Evolutionary conservation across 192 early-diverging fungal genomes (phyloP).

Genomic region (Coemansia sp.): DNA sequence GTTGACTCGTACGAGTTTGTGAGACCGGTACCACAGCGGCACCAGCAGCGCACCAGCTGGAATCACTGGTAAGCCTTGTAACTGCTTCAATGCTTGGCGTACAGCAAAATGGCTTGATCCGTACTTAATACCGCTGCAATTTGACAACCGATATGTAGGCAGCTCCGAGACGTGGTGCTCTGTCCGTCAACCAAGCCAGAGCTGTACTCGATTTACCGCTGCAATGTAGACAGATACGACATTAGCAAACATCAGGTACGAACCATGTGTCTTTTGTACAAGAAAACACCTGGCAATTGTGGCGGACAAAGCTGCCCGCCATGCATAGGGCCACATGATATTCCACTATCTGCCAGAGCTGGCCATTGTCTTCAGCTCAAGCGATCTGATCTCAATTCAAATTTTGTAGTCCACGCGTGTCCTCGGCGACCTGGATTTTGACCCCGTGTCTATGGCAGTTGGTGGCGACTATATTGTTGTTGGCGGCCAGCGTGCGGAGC

Average conservation of each 20-base stretch:
- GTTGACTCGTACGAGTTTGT: slow-evolving; percentile 64
- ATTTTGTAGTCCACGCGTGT: slow-evolving; percentile 56
- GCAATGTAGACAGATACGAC: slow-evolving; percentile 58
- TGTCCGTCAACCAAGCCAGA: slow-evolving; percentile 72
- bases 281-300: neutral
- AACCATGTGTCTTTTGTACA: neutral
- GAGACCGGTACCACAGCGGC: slow-evolving; percentile 63
- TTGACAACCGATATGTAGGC: slow-evolving; percentile 58
- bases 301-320: neutral
- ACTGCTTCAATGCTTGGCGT: neutral
- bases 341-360: slow-evolving; percentile 3
- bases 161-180: slow-evolving; percentile 84
- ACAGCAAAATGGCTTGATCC: neutral
- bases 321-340: slow-evolving; percentile 14
- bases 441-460: slow-evolving; percentile 74
- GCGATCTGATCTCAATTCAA: neutral
- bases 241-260: slow-evolving; percentile 48
- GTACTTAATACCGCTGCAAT: neutral
- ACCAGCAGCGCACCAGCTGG: slow-evolving; percentile 80
- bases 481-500: slow-evolving; percentile 86
- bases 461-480: slow-evolving; percentile 83
- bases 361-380: neutral
- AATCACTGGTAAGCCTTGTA: slow-evolving; percentile 76
- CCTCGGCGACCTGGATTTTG: slow-evolving; percentile 73
- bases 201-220: slow-evolving; percentile 71